These are phyloP conservation scores for Alternaria incomplexa DNA, from an alignment of 2,329 filamentous ascomycete genomes.

Conservation along the genomic window DNA sequence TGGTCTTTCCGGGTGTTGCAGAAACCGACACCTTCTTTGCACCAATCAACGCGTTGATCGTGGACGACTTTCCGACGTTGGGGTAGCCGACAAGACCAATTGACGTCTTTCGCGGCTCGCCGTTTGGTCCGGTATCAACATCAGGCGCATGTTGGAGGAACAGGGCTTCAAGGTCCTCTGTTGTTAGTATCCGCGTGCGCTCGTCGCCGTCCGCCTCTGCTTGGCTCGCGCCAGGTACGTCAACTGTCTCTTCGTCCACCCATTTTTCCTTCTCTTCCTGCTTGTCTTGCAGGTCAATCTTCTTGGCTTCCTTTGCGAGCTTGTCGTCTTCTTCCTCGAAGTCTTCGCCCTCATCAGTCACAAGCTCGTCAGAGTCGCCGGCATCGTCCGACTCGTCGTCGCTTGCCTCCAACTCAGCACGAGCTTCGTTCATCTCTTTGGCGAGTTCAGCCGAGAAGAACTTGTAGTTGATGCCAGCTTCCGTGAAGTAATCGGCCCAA, in stretches of 20 bases:
- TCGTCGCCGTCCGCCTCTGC: conserved; percentile 50
- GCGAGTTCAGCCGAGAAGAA: conserved; percentile 96
- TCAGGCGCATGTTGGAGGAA: conserved; percentile 78
- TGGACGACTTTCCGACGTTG: conserved; percentile 98
- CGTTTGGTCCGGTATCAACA: conserved; percentile 57
- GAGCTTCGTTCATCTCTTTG: conserved; percentile 83
- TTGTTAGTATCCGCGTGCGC: conserved; percentile 77
- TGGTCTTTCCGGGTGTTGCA: conserved; percentile 96
- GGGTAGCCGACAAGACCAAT: conserved; percentile 97
- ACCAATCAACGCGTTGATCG: conserved; percentile 98
- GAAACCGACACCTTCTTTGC: conserved; percentile 99
- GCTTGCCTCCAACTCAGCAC: conserved; percentile 61
- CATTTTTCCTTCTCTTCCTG: conserved; percentile 50
- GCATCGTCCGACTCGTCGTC: conserved; percentile 39
- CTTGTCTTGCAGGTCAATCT: conserved; percentile 55
- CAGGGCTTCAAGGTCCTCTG: conserved; percentile 88
- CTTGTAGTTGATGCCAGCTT: conserved; percentile 82
- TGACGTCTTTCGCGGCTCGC: conserved; percentile 70
- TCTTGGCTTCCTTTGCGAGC: conserved; percentile 52
- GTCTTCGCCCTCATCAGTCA: conserved; percentile 55
- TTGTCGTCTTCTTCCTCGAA: conserved; percentile 58
- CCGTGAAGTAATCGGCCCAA: conserved; percentile 88
- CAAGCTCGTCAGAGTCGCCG: conserved; percentile 34
- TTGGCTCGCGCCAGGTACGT: conserved; percentile 44
- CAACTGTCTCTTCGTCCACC: conserved; percentile 49